These are phyloP conservation scores for Alternaria ventricosa DNA, from an alignment of 2,329 filamentous ascomycete genomes.

Conservation along the genomic window DNA sequence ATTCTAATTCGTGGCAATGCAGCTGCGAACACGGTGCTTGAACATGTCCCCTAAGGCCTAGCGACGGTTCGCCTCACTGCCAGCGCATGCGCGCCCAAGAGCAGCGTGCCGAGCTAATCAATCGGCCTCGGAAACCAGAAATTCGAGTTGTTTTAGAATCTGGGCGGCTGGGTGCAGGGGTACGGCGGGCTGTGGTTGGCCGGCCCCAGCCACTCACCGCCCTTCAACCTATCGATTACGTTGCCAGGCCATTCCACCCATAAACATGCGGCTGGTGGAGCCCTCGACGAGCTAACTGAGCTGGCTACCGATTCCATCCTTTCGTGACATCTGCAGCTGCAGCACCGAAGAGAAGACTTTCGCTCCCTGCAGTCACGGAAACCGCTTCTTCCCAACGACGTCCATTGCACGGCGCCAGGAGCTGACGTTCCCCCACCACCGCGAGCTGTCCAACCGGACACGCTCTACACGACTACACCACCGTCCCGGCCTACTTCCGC, in stretches of 20 bases:
- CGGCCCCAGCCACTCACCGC: conserved; percentile 25
- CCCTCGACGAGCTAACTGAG: conserved; percentile 29
- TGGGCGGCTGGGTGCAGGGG: conserved; percentile 22
- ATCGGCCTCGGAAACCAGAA: conserved; percentile 11
- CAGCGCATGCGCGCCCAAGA: conserved; percentile 16
- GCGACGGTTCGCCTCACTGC: conserved; percentile 11
- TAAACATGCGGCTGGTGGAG: conserved; percentile 27
- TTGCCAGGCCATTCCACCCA: conserved; percentile 32
- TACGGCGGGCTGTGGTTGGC: conserved; percentile 24
- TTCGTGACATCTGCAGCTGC: conserved; percentile 22
- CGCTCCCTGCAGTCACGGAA: conserved; percentile 7
- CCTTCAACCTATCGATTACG: conserved; percentile 27
- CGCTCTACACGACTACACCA: conserved; percentile 26
- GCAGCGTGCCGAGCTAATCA: conserved; percentile 1
- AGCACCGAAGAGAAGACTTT: neutral
- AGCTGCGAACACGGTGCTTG: neutral
- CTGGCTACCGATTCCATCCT: conserved; percentile 28
- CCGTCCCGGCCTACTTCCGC: conserved; percentile 25
- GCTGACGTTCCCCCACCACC: conserved; percentile 28
- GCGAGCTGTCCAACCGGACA: conserved; percentile 44
- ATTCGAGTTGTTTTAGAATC: conserved; percentile 2
- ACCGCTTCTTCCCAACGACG: conserved; percentile 8
- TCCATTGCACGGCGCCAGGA: conserved; percentile 28
- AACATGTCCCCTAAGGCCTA: neutral
- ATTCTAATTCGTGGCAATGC: neutral